Conservation (phyloP, 2,329 filamentous ascomycete species). For the Trichoderma hamatum region DNA sequence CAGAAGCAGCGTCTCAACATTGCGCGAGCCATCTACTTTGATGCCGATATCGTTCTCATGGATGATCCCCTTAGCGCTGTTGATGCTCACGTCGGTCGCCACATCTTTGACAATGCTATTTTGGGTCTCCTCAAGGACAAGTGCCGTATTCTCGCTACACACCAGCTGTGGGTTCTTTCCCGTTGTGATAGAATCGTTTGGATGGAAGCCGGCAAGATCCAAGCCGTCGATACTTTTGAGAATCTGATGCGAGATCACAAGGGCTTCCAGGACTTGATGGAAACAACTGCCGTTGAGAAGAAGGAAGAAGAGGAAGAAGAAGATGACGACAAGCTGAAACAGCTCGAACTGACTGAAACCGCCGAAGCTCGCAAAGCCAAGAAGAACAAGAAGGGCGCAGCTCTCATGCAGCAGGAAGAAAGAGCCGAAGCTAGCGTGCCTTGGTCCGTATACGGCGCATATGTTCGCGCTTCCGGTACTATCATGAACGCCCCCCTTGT, state of each 20-base stretch:
- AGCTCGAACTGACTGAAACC: constrained; percentile 47
- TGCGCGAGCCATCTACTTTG: constrained; percentile 75
- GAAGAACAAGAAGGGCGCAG: constrained; percentile 61
- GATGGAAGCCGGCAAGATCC: constrained; percentile 84
- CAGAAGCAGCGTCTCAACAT: constrained; percentile 97
- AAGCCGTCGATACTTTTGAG: constrained; percentile 85
- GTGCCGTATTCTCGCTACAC: constrained; percentile 87
- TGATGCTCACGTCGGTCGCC: constrained; percentile 69
- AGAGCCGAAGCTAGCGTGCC: constrained; percentile 75
- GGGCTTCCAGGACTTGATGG: constrained; percentile 83
- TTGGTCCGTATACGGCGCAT: constrained; percentile 78
- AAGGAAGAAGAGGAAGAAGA: constrained; percentile 55
- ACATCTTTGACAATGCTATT: constrained; percentile 93
- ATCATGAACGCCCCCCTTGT: constrained; percentile 69
- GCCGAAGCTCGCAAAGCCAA: constrained; percentile 52
- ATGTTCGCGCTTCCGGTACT: constrained; percentile 74
- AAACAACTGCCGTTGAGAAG: constrained; percentile 75
- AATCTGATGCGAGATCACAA: constrained; percentile 79
- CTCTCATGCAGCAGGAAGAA: constrained; percentile 74
- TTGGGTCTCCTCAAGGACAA: constrained; percentile 86
- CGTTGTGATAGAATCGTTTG: constrained; percentile 91
- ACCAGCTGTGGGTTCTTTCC: constrained; percentile 90
- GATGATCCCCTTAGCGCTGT: constrained; percentile 71
- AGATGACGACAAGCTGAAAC: constrained; percentile 46
- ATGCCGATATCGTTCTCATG: constrained; percentile 69